Conservation (phyloP, 495 filamentous ascomycete species). For the Thozetella sp. region DNA sequence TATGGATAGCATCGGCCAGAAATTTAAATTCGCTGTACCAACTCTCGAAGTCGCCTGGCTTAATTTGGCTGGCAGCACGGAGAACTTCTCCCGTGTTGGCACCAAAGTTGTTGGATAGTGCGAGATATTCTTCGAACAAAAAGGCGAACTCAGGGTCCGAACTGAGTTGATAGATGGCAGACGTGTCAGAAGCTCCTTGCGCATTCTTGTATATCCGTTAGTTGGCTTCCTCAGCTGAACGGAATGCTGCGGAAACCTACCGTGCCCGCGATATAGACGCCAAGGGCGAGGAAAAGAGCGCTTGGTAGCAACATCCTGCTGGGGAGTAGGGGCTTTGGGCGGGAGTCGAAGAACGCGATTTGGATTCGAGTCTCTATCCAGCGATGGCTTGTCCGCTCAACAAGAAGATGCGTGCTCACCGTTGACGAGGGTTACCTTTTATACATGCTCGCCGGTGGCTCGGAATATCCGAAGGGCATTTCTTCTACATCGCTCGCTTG, state of each 20-base stretch:
- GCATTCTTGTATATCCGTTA: background rate
- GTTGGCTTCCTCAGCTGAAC: background rate
- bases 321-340: background rate
- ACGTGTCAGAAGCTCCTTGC: slow-evolving; percentile 8
- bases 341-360: too few species aligned
- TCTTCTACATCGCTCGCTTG: too few species aligned
- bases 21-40: slow-evolving; percentile 26
- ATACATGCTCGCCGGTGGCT: too few species aligned
- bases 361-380: too few species aligned
- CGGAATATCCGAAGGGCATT: too few species aligned
- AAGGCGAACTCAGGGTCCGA: slow-evolving; percentile 28
- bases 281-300: background rate
- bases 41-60: slow-evolving; percentile 31
- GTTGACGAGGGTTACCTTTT: too few species aligned
- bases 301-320: background rate
- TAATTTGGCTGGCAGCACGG: slow-evolving; percentile 28
- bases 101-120: slow-evolving; percentile 20
- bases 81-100: slow-evolving; percentile 36
- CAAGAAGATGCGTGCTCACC: too few species aligned
- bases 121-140: slow-evolving; percentile 20
- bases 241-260: background rate
- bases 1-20: slow-evolving; percentile 18
- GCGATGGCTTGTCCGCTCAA: too few species aligned
- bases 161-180: slow-evolving; percentile 16
- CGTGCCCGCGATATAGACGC: background rate